Base-by-base conservation (phyloP, 1,284 basidiomycete species). In the Polyporus tsugae region DNA sequence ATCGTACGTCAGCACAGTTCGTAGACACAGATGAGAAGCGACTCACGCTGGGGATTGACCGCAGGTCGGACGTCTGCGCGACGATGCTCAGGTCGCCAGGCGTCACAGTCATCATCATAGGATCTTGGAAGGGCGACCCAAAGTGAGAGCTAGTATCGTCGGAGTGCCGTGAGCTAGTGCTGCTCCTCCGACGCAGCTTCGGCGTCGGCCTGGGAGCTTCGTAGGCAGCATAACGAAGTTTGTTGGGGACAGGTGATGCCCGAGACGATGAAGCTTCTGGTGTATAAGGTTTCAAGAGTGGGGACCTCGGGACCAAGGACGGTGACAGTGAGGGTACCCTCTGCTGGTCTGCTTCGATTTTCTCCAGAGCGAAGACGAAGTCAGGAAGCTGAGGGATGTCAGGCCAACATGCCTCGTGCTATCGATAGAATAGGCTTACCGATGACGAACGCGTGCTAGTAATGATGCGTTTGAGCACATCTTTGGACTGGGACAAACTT, bases 201-300 rank as follows among this genome's bases (percentile, higher is more conserved):
- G 82, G 80, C 5, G 82, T 78, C 25, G 83, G 80, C 62, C 82
- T 83, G 11, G 92, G 91, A 1, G 86, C 75, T 44, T 89, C 91
- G 75, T 94, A 94, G 29, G 92, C 89, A 13, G 85, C 82, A 74
- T 94, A 94, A 73, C 90, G 86, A 60, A 94, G 80, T 75, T 87
- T 88, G 72, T 80, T 83, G 6, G 80, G 71, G 11, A 81, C 75
- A 25, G 79, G 73, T 3, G 74, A 77, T 41, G 76, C 68, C 55
- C 77, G 76, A 29, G 79, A 75, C 57, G 82, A 79, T 29, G 78
- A 76, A 15, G 76, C 75, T 52, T 80, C 79, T 7, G 80, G 77
- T 17, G 80, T 77, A 72, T 55, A 72, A 10, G 66, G 46, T 33
- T 64, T 66, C 17, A 70, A 55, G 15, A 59, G 74, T 52, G 67